Evolutionary conservation across 441 rosid genomes (phyloP), one percentile per base, ranked within the genome.

Genomic region (Aleurites moluccanus): DNA sequence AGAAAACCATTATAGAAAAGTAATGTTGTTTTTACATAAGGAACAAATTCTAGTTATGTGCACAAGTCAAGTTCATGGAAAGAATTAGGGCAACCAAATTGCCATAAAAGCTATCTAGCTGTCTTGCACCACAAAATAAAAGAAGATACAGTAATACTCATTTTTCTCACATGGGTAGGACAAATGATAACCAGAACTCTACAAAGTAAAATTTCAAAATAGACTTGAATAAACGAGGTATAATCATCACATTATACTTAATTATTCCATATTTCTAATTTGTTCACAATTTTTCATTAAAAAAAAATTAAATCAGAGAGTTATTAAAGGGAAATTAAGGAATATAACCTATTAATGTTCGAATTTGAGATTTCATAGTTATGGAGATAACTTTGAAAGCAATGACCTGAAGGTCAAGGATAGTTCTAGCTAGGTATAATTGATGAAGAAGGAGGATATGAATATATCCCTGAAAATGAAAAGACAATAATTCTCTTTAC

Each of bases 401-500:
- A 16, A 20, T 33, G 52, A 65, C 2, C 42, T 35, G 67, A 25
- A 56, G 23, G 30, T 73, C 35, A 38, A 0, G 40, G 40, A 1
- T 67, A 38, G 69, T 61, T 53, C 60, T 61, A 67, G 68, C 59
- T 62, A 64, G 69, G 40, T 55, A 69, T 40, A 80, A 74, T 62
- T 47, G 79, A 83, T 64, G 74, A 62, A 57, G 30, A 56, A 53
- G 30, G 30, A 28, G 53, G 71, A 30, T 30, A n/a, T 30, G 33
- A n/a, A 52, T 18, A 73, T 78, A 77, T 77, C 73, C 72, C 38
- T 59, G 38, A 10, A 44, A 60, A 70, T 75, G 82, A 75, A 57
- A 79, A 76, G 83, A 85, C 78, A 83, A 76, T 78, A 76, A 80
- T 80, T 83, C 84, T 74, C 80, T 72, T 53, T 67, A 70, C 77